Evolutionary conservation across 2,329 filamentous ascomycete genomes (phyloP).

Genomic region (Fusarium poae): DNA sequence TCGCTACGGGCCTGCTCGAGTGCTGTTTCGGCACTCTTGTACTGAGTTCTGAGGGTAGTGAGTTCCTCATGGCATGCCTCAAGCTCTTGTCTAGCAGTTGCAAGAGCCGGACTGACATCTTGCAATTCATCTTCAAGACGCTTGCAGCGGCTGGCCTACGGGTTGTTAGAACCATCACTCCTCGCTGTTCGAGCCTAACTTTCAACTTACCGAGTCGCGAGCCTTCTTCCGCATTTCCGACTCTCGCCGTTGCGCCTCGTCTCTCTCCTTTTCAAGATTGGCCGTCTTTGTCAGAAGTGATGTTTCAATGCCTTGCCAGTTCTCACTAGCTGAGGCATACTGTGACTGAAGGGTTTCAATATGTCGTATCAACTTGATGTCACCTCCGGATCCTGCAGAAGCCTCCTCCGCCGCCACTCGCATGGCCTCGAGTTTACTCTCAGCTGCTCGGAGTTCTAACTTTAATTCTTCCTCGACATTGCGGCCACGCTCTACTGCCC

Average conservation of each 20-base stretch:
- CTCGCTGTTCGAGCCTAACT: background rate
- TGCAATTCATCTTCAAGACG: constrained; percentile 87
- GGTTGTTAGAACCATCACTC: constrained; percentile 35
- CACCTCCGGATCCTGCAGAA: constrained; percentile 83
- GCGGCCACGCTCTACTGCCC: constrained; percentile 77
- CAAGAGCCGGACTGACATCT: constrained; percentile 71
- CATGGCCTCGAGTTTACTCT: constrained; percentile 90
- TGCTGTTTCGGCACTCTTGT: constrained; percentile 74
- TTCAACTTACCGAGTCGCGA: constrained; percentile 79
- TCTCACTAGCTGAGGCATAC: constrained; percentile 92
- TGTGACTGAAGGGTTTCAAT: constrained; percentile 96
- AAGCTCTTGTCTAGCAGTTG: constrained; percentile 74
- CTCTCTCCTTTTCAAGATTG: constrained; percentile 87
- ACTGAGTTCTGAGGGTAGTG: constrained; percentile 72
- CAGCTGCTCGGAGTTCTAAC: constrained; percentile 80
- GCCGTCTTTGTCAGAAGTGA: constrained; percentile 83
- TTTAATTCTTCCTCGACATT: constrained; percentile 82
- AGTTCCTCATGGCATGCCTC: constrained; percentile 70
- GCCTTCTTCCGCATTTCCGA: constrained; percentile 90
- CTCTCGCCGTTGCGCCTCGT: constrained; percentile 86
- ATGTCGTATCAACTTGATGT: constrained; percentile 91
- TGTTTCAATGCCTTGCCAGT: constrained; percentile 96
- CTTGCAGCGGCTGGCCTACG: constrained; percentile 72
- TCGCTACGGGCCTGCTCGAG: constrained; percentile 68
- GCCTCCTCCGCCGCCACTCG: constrained; percentile 89